Conservation (phyloP, 2,329 filamentous ascomycete genomes). For the Gnomoniopsis smithogilvyi region DNA sequence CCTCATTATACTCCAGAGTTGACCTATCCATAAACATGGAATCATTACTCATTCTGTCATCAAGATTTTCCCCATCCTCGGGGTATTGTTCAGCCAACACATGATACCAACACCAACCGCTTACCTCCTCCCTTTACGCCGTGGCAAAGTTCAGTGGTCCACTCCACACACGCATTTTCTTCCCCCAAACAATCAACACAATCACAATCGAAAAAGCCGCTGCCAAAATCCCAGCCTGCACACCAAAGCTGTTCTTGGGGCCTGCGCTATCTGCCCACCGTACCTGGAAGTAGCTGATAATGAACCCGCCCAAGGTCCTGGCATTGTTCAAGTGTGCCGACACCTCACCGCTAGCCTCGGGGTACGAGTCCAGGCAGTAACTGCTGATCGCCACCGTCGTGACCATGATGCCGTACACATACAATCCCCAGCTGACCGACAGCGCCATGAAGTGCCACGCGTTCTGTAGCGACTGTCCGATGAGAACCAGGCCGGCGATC, state of each 20-base stretch:
- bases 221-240: constrained; percentile 39
- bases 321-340: constrained; percentile 49
- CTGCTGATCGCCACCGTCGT: constrained; percentile 48
- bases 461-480: constrained; percentile 49
- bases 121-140: constrained; percentile 14
- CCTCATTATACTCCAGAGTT: too few relatives aligned
- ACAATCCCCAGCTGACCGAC: constrained; percentile 48
- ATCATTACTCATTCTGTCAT: too few relatives aligned
- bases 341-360: constrained; percentile 52
- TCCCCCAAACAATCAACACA: constrained; percentile 26
- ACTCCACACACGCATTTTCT: constrained; percentile 29
- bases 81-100: too few relatives aligned
- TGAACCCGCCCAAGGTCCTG: constrained; percentile 47
- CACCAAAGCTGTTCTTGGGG: constrained; percentile 41
- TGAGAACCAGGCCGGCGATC: constrained; percentile 44
- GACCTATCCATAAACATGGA: too few relatives aligned
- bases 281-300: constrained; percentile 50
- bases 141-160: constrained; percentile 31
- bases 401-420: constrained; percentile 54
- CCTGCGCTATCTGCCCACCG: constrained; percentile 43
- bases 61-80: too few relatives aligned
- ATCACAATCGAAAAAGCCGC: constrained; percentile 26
- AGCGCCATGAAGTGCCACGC: constrained; percentile 51
- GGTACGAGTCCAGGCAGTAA: constrained; percentile 53
- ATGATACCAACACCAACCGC: too few relatives aligned